phyloP scores from a whole-genome alignment of 371 early-diverging fungal species.

The Phascolomyces articulosus region DNA sequence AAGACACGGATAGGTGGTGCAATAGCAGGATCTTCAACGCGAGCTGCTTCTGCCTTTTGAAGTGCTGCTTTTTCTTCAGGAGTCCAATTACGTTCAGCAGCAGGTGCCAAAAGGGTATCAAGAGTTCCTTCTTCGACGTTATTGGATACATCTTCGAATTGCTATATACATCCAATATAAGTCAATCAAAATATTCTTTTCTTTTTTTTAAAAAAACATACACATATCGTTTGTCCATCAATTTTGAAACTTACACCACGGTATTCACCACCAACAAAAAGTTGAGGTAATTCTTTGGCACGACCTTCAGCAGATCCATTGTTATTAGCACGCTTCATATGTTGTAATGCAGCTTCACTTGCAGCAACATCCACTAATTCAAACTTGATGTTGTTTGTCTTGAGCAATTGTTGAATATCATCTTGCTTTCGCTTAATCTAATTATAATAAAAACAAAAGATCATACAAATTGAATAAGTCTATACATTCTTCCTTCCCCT shows the following conservation, averaged over 20 bases:
- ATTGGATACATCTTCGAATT: constrained; percentile 20
- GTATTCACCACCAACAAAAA: constrained; percentile 49
- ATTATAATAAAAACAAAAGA: background rate
- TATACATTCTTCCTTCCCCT: too few relatives aligned
- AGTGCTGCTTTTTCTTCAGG: constrained; percentile 39
- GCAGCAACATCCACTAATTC: constrained; percentile 48
- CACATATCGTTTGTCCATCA: too few relatives aligned
- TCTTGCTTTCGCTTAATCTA: constrained; percentile 54
- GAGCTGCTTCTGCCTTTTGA: constrained; percentile 29
- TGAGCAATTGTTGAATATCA: constrained; percentile 39
- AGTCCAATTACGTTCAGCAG: constrained; percentile 25
- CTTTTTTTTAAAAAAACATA: too few relatives aligned
- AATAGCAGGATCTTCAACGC: constrained; percentile 9
- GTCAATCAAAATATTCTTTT: too few relatives aligned
- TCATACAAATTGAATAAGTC: too few relatives aligned
- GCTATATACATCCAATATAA: constrained; percentile 8
- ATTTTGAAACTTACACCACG: constrained; percentile 43
- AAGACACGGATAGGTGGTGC: constrained; percentile 23
- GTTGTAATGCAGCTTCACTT: constrained; percentile 45
- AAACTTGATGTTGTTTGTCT: constrained; percentile 31
- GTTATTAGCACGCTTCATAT: constrained; percentile 44
- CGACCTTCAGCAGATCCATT: constrained; percentile 17
- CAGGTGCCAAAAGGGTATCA: constrained; percentile 12
- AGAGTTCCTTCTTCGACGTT: constrained; percentile 8
- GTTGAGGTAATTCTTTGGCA: constrained; percentile 32